A percentile compares a stretch with the other conserved stretches of the same genome.
Evolutionary conservation across 306 rosid genomes (phyloP).

Genomic region (Cucumis sativus): Cucumber_9930_V3 NC_026658.2:26503501-26504000

Average conservation of each 20-base stretch:
- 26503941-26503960: conserved; percentile 88
- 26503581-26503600: conserved; percentile 2
- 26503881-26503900: not conserved
- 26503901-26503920: not conserved
- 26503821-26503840: conserved; percentile 66
- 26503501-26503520: conserved; percentile 88
- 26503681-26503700: conserved; percentile 41
- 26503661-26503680: not conserved
- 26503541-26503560: conserved; percentile 77
- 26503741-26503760: conserved; percentile 61
- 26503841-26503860: conserved; percentile 52
- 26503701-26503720: conserved; percentile 93
- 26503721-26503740: conserved; percentile 81
- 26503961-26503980: conserved; percentile 85
- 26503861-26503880: not conserved
- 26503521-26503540: conserved; percentile 65
- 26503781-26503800: conserved; percentile 88
- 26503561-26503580: conserved; percentile 77
- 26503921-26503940: conserved; percentile 46
- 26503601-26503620: not conserved
- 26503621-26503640: not conserved
- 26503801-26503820: conserved; percentile 94
- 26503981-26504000: conserved; percentile 94
- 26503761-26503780: conserved; percentile 89
- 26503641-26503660: not conserved